phyloP scores from a whole-genome alignment of 495 filamentous ascomycete species.

The Sordaria brevicollis region DNA sequence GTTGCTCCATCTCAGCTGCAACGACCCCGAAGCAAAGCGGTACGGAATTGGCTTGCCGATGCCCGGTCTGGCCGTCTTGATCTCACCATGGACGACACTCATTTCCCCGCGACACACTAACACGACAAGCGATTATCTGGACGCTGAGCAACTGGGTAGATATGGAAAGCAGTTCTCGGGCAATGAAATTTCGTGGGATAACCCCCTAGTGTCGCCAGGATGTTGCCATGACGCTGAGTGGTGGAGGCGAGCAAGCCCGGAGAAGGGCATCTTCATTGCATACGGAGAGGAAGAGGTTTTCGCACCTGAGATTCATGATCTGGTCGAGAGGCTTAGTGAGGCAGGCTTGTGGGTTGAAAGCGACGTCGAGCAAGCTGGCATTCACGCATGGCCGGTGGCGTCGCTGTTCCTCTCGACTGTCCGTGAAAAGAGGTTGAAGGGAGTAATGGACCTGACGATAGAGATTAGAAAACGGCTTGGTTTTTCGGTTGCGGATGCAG shows the following conservation, averaged over 20 bases:
- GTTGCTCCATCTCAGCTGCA: slow-evolving; percentile 45
- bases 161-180: slow-evolving; percentile 60
- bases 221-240: slow-evolving; percentile 48
- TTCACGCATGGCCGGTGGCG: slow-evolving; percentile 75
- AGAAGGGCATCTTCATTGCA: slow-evolving; percentile 48
- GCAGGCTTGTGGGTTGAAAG: slow-evolving; percentile 37
- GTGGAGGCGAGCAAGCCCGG: slow-evolving; percentile 53
- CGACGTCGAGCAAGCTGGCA: slow-evolving; percentile 46
- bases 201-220: slow-evolving; percentile 57
- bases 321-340: slow-evolving; percentile 38
- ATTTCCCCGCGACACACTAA: slow-evolving; percentile 44
- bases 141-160: slow-evolving; percentile 39
- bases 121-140: slow-evolving; percentile 53
- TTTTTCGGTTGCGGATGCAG: slow-evolving; percentile 1
- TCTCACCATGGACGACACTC: slow-evolving; percentile 53
- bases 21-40: slow-evolving; percentile 12
- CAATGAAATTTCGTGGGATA: slow-evolving; percentile 27
- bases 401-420: slow-evolving; percentile 53
- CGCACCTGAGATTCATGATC: slow-evolving; percentile 46
- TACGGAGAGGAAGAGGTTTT: slow-evolving; percentile 67
- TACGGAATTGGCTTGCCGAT: slow-evolving; percentile 12
- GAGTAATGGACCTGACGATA: slow-evolving; percentile 44
- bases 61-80: slow-evolving; percentile 43
- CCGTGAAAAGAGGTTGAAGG: slow-evolving; percentile 43
- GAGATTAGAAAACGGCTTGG: slow-evolving; percentile 35